Evolutionary conservation across 257 asterid species (phyloP).

Genomic region (Capsicum chinense): DNA sequence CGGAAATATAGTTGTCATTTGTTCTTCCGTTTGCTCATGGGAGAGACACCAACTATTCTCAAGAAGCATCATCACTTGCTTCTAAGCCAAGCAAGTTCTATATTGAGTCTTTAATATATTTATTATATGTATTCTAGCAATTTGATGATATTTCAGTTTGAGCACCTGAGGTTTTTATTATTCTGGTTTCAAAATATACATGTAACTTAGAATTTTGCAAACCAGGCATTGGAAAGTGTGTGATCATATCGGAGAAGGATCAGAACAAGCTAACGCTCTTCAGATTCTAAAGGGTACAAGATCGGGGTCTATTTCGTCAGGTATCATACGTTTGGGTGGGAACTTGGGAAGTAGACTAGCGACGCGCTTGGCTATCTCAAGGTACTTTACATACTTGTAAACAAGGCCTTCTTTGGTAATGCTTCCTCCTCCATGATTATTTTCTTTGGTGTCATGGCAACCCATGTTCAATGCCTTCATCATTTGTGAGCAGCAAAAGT

Average conservation of each 20-base stretch:
- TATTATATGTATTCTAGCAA: too few species aligned
- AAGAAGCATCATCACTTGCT: too few species aligned
- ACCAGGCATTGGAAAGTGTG: neutral
- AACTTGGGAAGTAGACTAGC: slow-evolving; percentile 49
- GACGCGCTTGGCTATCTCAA: slow-evolving; percentile 50
- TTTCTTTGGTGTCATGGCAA: neutral
- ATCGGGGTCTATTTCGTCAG: slow-evolving; percentile 46
- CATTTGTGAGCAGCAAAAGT: slow-evolving; percentile 19
- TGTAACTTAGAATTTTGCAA: neutral
- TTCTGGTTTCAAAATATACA: neutral
- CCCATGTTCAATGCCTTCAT: slow-evolving; percentile 27
- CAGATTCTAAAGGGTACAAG: slow-evolving; percentile 48
- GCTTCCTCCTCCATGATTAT: slow-evolving; percentile 15
- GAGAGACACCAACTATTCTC: too few species aligned
- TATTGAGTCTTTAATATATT: too few species aligned
- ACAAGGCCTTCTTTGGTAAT: neutral
- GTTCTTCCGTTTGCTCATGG: too few species aligned
- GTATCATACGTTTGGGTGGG: slow-evolving; percentile 44
- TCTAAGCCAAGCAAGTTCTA: too few species aligned
- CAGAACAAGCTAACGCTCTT: slow-evolving; percentile 5
- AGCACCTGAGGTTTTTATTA: too few species aligned
- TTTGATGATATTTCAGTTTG: too few species aligned
- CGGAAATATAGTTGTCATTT: too few species aligned
- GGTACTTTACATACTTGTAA: slow-evolving; percentile 39
- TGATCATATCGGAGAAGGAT: neutral